A percentile compares a stretch with the other conserved stretches of the same genome.
phyloP scores from a whole-genome alignment of 2,329 filamentous ascomycete species.

The Cladophialophora psammophila region DNA sequence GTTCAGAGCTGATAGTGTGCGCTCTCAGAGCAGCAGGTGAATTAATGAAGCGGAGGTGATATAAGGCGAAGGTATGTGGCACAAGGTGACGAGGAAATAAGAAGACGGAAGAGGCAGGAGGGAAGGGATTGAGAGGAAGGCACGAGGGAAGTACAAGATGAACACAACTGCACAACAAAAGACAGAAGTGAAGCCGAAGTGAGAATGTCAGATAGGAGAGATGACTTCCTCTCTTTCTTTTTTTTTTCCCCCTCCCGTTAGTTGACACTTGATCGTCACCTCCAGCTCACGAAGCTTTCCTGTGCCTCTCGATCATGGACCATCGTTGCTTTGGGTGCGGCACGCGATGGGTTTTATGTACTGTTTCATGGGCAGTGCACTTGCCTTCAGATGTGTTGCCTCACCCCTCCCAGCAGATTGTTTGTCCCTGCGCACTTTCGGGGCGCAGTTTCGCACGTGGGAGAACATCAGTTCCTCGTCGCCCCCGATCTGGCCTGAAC shows the following conservation, averaged over 20 bases:
- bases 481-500: not conserved
- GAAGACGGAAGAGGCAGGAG: slow-evolving; percentile 14
- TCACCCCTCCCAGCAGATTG: slow-evolving; percentile 9
- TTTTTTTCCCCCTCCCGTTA: not conserved
- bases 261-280: slow-evolving; percentile 8
- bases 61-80: slow-evolving; percentile 16
- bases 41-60: slow-evolving; percentile 7
- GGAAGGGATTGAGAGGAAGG: slow-evolving; percentile 19
- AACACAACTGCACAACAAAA: slow-evolving; percentile 8
- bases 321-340: slow-evolving; percentile 15
- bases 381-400: slow-evolving; percentile 26
- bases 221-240: slow-evolving; percentile 3
- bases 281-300: slow-evolving; percentile 8
- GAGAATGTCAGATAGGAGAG: slow-evolving; percentile 6
- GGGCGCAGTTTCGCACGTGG: not conserved
- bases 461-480: not conserved
- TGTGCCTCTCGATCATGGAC: slow-evolving; percentile 6
- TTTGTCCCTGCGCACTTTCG: not conserved
- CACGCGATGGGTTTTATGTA: slow-evolving; percentile 35
- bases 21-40: slow-evolving; percentile 18
- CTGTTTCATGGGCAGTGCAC: slow-evolving; percentile 32
- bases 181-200: slow-evolving; percentile 3
- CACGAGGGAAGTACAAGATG: slow-evolving; percentile 19
- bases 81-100: slow-evolving; percentile 23
- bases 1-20: not conserved